Base-by-base conservation (phyloP, 2,329 filamentous ascomycete species). In the Botrytis galanthina region DNA sequence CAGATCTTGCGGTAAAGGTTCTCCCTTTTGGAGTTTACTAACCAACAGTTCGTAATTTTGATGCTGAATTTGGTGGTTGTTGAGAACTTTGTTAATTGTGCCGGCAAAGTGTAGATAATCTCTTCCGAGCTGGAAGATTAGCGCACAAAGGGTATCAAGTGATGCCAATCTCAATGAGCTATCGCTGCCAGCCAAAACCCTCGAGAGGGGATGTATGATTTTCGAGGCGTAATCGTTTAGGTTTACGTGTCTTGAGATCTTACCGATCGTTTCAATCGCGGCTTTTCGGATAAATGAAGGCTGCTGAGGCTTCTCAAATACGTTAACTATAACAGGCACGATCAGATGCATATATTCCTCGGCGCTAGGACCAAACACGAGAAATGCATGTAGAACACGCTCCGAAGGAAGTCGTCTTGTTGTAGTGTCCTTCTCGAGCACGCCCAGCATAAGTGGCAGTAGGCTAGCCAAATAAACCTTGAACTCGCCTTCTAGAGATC, bases 271-370 rank as follows among this genome's bases (percentile, higher is more conserved):
- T 79, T 99, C 97, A 77, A 99, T 98, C 0, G 95, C 95, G 37
- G 91, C 90, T 82, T 94, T 97, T 71, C 94, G 89, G 66, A 98
- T 89, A 74, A 91, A 91, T 1, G 89, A 85, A 12, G 94, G 94
- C 76, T 97, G 93, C 18, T 92, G 91, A 46, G 92, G 89, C 80
- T 94, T 97, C 81, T 99, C 95, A 80, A 99, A 98, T 67, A 97
- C 92, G 62, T 92, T 91, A 14, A 99, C 95, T 79, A 99, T 94
- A 51, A 97, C 94, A 0, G 96, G 96, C 70, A 99, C 93, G 77
- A 99, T 98, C 70, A 99, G 87, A 81, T 99, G 96, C 96, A 99
- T 99, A 82, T 99, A 99, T 81, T 99, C 96, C 81, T 99, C 96
- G 18, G 93, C 93, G 80, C 95, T 98, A 0, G 95, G 92, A 1